These are phyloP conservation scores for Ampelocalamus luodianensis DNA, from an alignment of 176 grass and related monocot species.

Conservation along the genomic window DNA sequence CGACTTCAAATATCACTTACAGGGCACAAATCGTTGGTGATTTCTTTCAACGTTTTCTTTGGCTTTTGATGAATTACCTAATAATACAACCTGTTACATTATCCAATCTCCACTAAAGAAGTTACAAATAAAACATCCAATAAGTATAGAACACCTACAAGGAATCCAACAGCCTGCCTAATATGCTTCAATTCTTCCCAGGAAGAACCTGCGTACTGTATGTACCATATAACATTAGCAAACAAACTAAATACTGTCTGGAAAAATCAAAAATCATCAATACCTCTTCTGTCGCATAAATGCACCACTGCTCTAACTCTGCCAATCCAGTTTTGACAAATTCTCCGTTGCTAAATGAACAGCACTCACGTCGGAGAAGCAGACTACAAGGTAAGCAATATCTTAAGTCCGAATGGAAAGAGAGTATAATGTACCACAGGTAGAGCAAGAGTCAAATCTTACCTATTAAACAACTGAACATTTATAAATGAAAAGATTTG, in stretches of 20 bases:
- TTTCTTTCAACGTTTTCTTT: constrained; percentile 98
- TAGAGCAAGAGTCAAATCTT: constrained; percentile 38
- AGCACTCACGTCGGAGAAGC: constrained; percentile 93
- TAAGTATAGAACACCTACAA: constrained; percentile 63
- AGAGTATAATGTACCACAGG: constrained; percentile 26
- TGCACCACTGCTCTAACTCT: constrained; percentile 97
- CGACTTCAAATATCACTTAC: constrained; percentile 59
- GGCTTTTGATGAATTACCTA: constrained; percentile 99
- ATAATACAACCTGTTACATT: constrained; percentile 46
- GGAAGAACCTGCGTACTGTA: constrained; percentile 90
- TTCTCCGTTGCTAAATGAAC: constrained; percentile 99
- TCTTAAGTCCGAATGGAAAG: constrained; percentile 28
- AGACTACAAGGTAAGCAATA: constrained; percentile 64
- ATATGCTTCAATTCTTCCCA: constrained; percentile 99
- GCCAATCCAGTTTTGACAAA: constrained; percentile 97
- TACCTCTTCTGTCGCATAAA: constrained; percentile 95
- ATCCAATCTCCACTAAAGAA: constrained; percentile 23
- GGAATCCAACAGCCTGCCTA: constrained; percentile 96
- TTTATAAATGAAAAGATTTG: constrained; percentile 99
- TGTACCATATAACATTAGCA: constrained; percentile 52
- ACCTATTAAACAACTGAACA: constrained; percentile 99
- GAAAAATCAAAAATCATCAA: not conserved
- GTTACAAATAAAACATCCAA: constrained; percentile 33
- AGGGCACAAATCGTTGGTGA: constrained; percentile 95
- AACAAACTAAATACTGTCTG: not conserved